Evolutionary conservation across 1,139 yeast species (phyloP), one percentile per base, ranked within the genome.

Genomic region (Suhomyces maxii): DNA sequence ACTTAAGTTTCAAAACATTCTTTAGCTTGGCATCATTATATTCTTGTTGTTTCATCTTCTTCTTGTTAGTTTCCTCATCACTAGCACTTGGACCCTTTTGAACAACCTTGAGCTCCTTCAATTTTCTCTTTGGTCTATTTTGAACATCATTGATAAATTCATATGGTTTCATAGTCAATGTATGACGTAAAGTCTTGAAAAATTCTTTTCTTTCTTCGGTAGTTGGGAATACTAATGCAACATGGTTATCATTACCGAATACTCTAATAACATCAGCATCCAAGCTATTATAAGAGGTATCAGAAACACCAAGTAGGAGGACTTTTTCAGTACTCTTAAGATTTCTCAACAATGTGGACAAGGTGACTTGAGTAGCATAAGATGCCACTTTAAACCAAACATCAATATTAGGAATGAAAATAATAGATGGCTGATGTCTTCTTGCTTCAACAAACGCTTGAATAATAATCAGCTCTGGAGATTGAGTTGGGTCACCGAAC

Each of bases 401-500:
- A 53, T 90, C 93, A 46, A 90, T 71, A 59, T 87, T 87, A 1
- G 99, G 97, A 46, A 93, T 81, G 60, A 81, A 87, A 3, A 95
- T 69, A 9, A 95, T 85, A 11, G 96, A 82, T 0, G 99, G 99
- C 49, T 87, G 89, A 54, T 91, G 95, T 59, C 96, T 80, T 56
- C 89, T 80, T 3, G 96, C 96, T 66, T 93, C 99, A 30, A 87
- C 76, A 60, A 95, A 85, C 25, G 89, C 77, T 60, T 90, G 97
- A 26, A 93, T 88, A 36, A 91, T 77, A 0, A 88, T 79, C 61
- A 90, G 88, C 59, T 93, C 99, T 1, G 95, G 84, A 0, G 96
- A 83, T 52, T 90, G 72, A 0, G 95, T 80, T 6, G 95, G 77
- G 58, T 91, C 98, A 11, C 93, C 84, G 55, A 85, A 82, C 49